phyloP scores from a whole-genome alignment of 176 grass and related monocot genomes.

The Canna indica region DNA sequence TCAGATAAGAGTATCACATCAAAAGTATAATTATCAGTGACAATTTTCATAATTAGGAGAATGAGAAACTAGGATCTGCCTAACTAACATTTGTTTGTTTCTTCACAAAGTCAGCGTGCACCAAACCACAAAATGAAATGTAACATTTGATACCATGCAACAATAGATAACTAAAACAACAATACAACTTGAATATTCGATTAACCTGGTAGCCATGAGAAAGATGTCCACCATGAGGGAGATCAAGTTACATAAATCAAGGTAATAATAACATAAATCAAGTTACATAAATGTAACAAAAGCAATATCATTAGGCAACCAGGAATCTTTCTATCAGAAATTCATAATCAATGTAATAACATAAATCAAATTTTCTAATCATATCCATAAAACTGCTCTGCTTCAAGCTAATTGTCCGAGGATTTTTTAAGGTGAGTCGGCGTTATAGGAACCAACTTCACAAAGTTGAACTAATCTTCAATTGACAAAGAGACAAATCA shows the following conservation, averaged over 20 bases:
- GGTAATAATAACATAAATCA: no score
- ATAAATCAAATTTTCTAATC: not conserved
- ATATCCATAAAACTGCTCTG: conserved; percentile 6
- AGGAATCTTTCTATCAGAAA: not conserved
- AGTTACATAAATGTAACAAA: no score
- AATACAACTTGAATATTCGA: conserved; percentile 3
- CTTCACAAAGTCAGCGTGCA: no score
- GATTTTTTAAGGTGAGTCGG: not conserved
- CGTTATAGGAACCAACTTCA: not conserved
- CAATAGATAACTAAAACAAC: not conserved
- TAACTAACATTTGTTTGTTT: no score
- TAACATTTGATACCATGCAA: no score
- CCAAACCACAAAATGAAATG: no score
- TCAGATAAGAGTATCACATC: no score
- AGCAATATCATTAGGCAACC: not conserved
- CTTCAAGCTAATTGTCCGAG: not conserved
- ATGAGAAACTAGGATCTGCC: no score
- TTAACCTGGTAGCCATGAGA: conserved; percentile 97
- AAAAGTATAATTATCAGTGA: no score
- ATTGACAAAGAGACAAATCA: not conserved
- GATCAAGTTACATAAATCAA: no score
- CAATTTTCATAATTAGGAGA: no score
- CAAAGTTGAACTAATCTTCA: not conserved
- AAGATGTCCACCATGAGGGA: conserved; percentile 99
- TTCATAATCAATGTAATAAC: conserved; percentile 12